Percentiles rank a stretch among this genome's conserved stretches.
Evolutionary conservation across 2,329 filamentous ascomycete genomes (phyloP).

Genomic region (Trichoderma citrinoviride): DNA sequence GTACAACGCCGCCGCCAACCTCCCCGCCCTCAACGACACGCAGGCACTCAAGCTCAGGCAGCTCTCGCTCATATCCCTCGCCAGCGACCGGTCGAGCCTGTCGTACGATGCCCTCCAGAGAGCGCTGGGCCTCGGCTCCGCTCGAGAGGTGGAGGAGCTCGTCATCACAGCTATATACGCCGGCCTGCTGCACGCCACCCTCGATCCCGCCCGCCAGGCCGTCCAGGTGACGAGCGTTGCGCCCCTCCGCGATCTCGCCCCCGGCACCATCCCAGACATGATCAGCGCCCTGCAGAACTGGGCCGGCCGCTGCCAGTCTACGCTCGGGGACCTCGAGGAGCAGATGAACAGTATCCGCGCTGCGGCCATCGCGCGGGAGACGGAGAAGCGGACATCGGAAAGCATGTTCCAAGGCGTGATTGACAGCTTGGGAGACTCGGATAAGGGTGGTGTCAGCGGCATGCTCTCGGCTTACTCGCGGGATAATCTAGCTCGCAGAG

Average conservation of each 20-base stretch:
- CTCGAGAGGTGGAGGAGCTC: slow-evolving; percentile 76
- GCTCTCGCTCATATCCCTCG: slow-evolving; percentile 81
- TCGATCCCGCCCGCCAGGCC: slow-evolving; percentile 72
- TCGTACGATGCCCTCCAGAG: slow-evolving; percentile 68
- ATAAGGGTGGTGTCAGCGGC: slow-evolving; percentile 35
- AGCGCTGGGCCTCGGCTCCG: slow-evolving; percentile 63
- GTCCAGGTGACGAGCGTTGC: slow-evolving; percentile 79
- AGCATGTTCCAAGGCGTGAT: slow-evolving; percentile 50
- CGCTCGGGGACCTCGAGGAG: slow-evolving; percentile 70
- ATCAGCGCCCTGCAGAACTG: slow-evolving; percentile 68
- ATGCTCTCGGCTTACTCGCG: slow-evolving; percentile 24
- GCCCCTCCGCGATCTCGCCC: slow-evolving; percentile 80
- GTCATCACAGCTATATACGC: slow-evolving; percentile 87
- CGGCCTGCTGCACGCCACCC: slow-evolving; percentile 74
- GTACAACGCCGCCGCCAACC: slow-evolving; percentile 54
- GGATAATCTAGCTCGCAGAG: slow-evolving; percentile 30
- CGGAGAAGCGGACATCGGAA: slow-evolving; percentile 48
- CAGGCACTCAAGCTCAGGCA: slow-evolving; percentile 87
- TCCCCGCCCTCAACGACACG: slow-evolving; percentile 68
- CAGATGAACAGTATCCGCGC: slow-evolving; percentile 68
- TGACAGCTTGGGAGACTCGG: slow-evolving; percentile 44
- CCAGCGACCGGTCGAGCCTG: slow-evolving; percentile 64
- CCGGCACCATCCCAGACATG: slow-evolving; percentile 67
- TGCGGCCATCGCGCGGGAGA: slow-evolving; percentile 53
- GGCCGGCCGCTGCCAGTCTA: slow-evolving; percentile 72